These are phyloP conservation scores for Metschnikowia aberdeeniae DNA, from an alignment of 805 yeast genomes.

Conservation along the genomic window DNA sequence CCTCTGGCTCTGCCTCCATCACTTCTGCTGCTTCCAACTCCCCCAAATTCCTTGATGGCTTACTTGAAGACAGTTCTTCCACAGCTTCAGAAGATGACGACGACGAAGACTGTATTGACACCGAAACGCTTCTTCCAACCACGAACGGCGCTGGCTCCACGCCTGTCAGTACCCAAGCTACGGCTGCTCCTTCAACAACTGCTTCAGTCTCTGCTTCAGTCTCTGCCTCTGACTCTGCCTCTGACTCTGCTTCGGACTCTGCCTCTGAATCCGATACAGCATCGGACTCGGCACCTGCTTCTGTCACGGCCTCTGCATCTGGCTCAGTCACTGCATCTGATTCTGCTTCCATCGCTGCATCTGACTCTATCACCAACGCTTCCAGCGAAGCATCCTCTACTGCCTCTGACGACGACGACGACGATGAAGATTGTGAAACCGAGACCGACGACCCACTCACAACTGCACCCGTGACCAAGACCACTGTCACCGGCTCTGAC, in stretches of 20 bases:
- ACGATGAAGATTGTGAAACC: neutral
- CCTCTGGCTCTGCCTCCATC: neutral
- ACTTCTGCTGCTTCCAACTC: neutral
- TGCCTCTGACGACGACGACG: neutral
- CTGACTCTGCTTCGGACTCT: neutral
- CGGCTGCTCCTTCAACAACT: neutral
- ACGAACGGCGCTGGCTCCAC: slow-evolving; percentile 1
- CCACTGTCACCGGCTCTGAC: neutral
- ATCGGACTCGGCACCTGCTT: neutral
- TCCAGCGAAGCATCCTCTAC: neutral
- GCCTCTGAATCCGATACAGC: neutral
- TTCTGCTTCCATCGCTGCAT: neutral
- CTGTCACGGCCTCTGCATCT: neutral
- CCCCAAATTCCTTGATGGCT: slow-evolving; percentile 1
- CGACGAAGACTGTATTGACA: slow-evolving; percentile 10
- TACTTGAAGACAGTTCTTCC: slow-evolving; percentile 1
- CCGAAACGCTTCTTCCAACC: slow-evolving; percentile 8
- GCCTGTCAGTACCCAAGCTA: neutral
- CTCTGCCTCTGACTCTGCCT: neutral
- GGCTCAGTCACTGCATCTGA: neutral
- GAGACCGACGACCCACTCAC: neutral
- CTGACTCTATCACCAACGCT: neutral
- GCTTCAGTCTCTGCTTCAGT: neutral
- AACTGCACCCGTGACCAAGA: neutral
- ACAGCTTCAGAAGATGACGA: slow-evolving; percentile 1